Base-by-base conservation (phyloP, 2,329 filamentous ascomycete genomes). In the Niveomyces coronatus region DNA sequence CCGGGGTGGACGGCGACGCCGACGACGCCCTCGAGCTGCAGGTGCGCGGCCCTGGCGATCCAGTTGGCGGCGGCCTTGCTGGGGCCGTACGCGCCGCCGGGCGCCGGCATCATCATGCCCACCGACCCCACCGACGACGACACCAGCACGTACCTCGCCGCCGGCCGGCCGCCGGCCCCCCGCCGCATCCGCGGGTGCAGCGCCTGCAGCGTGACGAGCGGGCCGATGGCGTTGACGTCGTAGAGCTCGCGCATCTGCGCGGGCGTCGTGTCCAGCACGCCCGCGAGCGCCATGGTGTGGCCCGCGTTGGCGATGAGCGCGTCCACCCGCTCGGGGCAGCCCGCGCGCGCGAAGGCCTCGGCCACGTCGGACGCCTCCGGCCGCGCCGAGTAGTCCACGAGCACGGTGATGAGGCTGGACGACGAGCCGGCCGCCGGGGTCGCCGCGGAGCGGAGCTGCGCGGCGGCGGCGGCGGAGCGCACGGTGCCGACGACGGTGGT, bases 251-350 rank as follows among this genome's bases (percentile, higher is more conserved):
- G 50, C 23, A 71, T 44, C 31, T 65, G 58, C 2, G 44, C 46
- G 4, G 48, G 47, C 4, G 48, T 58, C 18, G 36, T 62, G 16
- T 53, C 47, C 4, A 47, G 35, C 0, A 58, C 52, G 1, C 50
- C 45, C 1, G 47, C 51, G 41, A 54, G 56, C 27, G 51, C 47
- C 9, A 50, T 49, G 11, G 47, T 49, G 15, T 64, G 58, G 3
- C 62, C 70, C 0, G 70, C 70, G 43, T 74, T 75, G 41, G 65
- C 65, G 43, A 75, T 62, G 4, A 75, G 58, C 6, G 70, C 50
- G 31, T 74, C 69, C n/a, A 76, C 50, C 14, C 58, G 50, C 11
- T 47, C 45, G 45, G 69, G 40, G 15, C 31, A 24, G 4, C 15
- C 9, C 15, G 18, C 31, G 3, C 19, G 14, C 9, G 34, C 44